Percentiles rank a stretch among this genome's conserved stretches.
These are phyloP conservation scores for Pharnaceum exiguum DNA, from an alignment of 148 eudicot genomes.

Conservation along the genomic window DNA sequence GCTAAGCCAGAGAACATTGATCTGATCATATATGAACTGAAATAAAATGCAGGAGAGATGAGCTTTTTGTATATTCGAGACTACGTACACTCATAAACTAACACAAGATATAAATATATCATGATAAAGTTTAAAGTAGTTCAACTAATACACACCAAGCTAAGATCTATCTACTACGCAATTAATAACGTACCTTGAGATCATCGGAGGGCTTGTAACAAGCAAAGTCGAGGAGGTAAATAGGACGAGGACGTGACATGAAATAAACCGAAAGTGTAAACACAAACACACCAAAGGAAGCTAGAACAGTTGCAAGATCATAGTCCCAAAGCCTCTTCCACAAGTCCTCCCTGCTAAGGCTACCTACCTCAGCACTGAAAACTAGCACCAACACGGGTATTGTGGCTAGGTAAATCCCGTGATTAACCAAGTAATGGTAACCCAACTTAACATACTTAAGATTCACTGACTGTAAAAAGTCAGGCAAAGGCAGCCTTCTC, in stretches of 20 bases:
- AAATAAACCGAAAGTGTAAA: constrained; percentile 67
- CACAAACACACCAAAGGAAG: constrained; percentile 61
- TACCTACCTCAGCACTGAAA: constrained; percentile 71
- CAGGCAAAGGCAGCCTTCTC: constrained; percentile 71
- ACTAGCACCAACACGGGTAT: constrained; percentile 61
- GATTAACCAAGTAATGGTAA: constrained; percentile 76
- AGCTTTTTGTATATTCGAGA: too few species aligned
- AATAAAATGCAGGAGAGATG: too few species aligned
- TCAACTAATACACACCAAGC: too few species aligned
- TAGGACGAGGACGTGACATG: constrained; percentile 64
- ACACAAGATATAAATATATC: too few species aligned
- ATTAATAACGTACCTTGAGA: constrained; percentile 50
- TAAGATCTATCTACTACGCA: too few species aligned
- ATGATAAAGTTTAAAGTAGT: too few species aligned
- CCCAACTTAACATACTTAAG: constrained; percentile 89
- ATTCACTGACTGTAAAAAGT: constrained; percentile 79
- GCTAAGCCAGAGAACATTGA: too few species aligned
- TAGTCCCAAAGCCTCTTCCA: constrained; percentile 69
- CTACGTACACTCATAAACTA: too few species aligned
- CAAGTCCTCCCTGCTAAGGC: constrained; percentile 56
- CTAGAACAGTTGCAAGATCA: constrained; percentile 66
- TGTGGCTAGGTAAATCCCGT: constrained; percentile 72
- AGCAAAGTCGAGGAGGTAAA: constrained; percentile 85
- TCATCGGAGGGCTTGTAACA: constrained; percentile 73
- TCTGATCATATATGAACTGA: too few species aligned